Conservation (phyloP, 139 green algal species). For the Medakamo hakoo region DNA sequence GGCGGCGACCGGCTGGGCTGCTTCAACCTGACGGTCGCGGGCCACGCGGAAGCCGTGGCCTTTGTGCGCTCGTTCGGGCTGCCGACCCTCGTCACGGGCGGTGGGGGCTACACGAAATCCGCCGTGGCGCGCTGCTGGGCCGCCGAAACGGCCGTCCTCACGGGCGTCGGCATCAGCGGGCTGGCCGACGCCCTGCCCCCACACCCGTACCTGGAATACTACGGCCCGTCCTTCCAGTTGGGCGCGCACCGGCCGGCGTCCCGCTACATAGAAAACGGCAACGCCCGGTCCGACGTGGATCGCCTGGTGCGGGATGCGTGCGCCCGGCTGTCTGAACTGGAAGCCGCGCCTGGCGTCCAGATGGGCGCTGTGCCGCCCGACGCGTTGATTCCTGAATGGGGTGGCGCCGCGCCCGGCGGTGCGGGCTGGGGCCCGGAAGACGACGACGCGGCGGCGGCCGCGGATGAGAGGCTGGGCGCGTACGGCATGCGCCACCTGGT, state of each 20-base stretch:
- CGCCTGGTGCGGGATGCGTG: slow-evolving; percentile 42
- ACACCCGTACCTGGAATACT: slow-evolving; percentile 55
- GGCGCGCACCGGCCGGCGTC: slow-evolving; percentile 3
- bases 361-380: slow-evolving; percentile 26
- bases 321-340: slow-evolving; percentile 43
- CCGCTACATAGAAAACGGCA: slow-evolving; percentile 37
- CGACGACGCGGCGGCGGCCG: not conserved
- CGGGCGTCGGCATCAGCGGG: slow-evolving; percentile 19
- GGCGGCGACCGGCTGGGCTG: slow-evolving; percentile 74
- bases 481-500: not conserved
- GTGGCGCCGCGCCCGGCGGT: too few species aligned
- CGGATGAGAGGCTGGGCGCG: not conserved
- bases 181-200: slow-evolving; percentile 39
- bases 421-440: too few species aligned
- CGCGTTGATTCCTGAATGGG: slow-evolving; percentile 25
- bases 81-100: slow-evolving; percentile 74
- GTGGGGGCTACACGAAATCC: slow-evolving; percentile 91
- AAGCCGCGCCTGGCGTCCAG: slow-evolving; percentile 35
- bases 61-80: slow-evolving; percentile 82
- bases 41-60: slow-evolving; percentile 68
- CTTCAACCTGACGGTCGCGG: slow-evolving; percentile 81
- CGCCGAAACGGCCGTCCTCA: slow-evolving; percentile 39
- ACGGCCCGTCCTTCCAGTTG: slow-evolving; percentile 24
- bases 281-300: slow-evolving; percentile 51
- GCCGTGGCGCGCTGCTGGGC: slow-evolving; percentile 83